Base-by-base conservation (phyloP, 2,329 filamentous ascomycete species). In the Dendrostoma leiphaemia region DNA sequence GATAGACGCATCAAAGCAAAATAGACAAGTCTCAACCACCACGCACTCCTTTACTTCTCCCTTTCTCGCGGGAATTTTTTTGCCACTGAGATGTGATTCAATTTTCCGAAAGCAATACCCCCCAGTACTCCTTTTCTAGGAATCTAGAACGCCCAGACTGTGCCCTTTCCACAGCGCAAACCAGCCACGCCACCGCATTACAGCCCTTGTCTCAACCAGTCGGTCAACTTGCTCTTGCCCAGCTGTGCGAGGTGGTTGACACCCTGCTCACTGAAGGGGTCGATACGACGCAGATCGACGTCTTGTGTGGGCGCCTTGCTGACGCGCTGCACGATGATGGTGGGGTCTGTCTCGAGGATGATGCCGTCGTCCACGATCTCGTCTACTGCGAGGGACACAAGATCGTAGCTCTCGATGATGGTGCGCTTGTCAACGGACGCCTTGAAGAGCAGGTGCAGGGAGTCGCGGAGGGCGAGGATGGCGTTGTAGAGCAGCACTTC, bases 361-460 rank as follows among this genome's bases (percentile, higher is more conserved):
- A 97, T 95, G 57, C 94, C 94, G 67, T 96, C 91, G 72, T 96
- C 91, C 51, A 95, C 84, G 59, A 95, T 93, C 73, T 99, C 94
- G 72, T 99, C 94, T 61, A 99, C 90, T 41, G 92, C 90, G 51
- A 99, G 84, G 13, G 91, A 89, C 59, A 97, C 90, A 21, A 97
- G 83, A 73, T 97, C 94, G 79, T 97, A 99, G 82, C 97, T 97
- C 75, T 99, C 94, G 67, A 97, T 88, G 62, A 97, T 91, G 54
- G 94, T 97, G 62, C 94, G 88, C 82, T 97, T 97, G 78, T 99
- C 94, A 48, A 95, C 92, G 31, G 91, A 91, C 81, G 95, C 93
- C 92, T 96, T 97, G 69, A 97, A 90, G 37, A 97, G 77, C 48
- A 97, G 87, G 69, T 93, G 91, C 65, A 97, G 78, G 48, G 89